A percentile compares a stretch with the other conserved stretches of the same genome.
Conservation (phyloP, 352 stramenopile genomes). For the Aphanomyces euteiches region DNA sequence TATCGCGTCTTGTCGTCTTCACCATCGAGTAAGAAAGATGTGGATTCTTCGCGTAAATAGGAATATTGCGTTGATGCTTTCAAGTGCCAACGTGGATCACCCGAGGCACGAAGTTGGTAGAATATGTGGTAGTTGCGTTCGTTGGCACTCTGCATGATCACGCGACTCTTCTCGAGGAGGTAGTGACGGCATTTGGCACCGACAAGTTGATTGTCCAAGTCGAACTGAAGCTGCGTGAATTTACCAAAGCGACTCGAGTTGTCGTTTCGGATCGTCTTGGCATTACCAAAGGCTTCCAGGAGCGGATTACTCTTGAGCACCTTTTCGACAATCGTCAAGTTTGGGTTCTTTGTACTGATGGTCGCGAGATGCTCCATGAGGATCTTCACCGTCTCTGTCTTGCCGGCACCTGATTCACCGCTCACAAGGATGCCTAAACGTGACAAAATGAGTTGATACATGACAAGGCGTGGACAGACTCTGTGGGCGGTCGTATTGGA, state of each 20-base stretch:
- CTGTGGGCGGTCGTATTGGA: slow-evolving; percentile 58
- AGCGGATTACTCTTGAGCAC: slow-evolving; percentile 88
- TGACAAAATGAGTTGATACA: neutral
- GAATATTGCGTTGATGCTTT: slow-evolving; percentile 37
- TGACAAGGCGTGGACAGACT: slow-evolving; percentile 31
- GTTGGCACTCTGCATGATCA: slow-evolving; percentile 82
- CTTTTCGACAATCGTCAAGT: slow-evolving; percentile 78
- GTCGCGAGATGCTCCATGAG: slow-evolving; percentile 94
- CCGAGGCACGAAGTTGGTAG: slow-evolving; percentile 89
- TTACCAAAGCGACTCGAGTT: slow-evolving; percentile 95
- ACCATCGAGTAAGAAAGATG: slow-evolving; percentile 57
- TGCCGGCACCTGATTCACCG: slow-evolving; percentile 91
- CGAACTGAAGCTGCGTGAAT: slow-evolving; percentile 93
- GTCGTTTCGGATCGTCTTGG: slow-evolving; percentile 92
- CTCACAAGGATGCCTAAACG: slow-evolving; percentile 84
- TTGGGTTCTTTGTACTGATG: slow-evolving; percentile 68
- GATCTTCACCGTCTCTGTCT: slow-evolving; percentile 96
- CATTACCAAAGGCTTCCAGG: slow-evolving; percentile 88
- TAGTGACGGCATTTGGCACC: slow-evolving; percentile 90
- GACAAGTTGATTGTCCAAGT: slow-evolving; percentile 77
- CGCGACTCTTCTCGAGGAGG: slow-evolving; percentile 96
- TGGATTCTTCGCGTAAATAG: slow-evolving; percentile 65
- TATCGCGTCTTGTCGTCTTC: slow-evolving; percentile 69
- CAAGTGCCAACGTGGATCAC: slow-evolving; percentile 58
- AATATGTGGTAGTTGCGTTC: slow-evolving; percentile 99